Conservation (phyloP, 1,139 yeast genomes). For the Yamadazyma mexicana region DNA sequence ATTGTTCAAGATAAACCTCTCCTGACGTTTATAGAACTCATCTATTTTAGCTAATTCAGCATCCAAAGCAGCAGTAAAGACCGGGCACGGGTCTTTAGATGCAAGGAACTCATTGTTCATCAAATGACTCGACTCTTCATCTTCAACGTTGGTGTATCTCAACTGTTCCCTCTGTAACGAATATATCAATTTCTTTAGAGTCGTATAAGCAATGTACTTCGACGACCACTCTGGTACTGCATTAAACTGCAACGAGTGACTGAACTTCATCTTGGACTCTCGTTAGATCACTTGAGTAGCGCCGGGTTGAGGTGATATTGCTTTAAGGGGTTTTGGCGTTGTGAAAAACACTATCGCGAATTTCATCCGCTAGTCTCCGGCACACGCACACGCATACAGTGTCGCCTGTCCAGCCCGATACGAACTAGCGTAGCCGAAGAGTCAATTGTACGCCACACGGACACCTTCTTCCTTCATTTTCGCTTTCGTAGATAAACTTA, state of each 20-base stretch:
- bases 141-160: conserved; percentile 25
- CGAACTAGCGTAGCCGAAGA: no score
- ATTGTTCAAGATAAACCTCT: conserved; percentile 44
- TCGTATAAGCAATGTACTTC: conserved; percentile 64
- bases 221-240: conserved; percentile 81
- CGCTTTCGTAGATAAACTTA: no score
- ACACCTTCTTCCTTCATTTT: no score
- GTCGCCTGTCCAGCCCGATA: no score
- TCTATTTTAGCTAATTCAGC: conserved; percentile 62
- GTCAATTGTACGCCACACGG: no score
- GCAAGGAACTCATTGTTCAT: conserved; percentile 22
- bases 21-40: conserved; percentile 55
- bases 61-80: conserved; percentile 54
- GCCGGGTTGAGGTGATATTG: no score
- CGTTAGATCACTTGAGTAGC: no score
- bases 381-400: no score
- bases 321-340: not conserved
- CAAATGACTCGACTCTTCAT: conserved; percentile 29
- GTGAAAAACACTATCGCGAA: conserved; percentile 1
- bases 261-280: conserved; percentile 59
- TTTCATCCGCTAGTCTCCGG: not conserved
- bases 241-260: conserved; percentile 69
- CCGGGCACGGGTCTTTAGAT: conserved; percentile 26
- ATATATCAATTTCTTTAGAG: conserved; percentile 62
- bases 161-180: conserved; percentile 61